Evolutionary conservation across 768 basidiomycete genomes (phyloP).

Genomic region (Ephemerocybe angulata): DNA sequence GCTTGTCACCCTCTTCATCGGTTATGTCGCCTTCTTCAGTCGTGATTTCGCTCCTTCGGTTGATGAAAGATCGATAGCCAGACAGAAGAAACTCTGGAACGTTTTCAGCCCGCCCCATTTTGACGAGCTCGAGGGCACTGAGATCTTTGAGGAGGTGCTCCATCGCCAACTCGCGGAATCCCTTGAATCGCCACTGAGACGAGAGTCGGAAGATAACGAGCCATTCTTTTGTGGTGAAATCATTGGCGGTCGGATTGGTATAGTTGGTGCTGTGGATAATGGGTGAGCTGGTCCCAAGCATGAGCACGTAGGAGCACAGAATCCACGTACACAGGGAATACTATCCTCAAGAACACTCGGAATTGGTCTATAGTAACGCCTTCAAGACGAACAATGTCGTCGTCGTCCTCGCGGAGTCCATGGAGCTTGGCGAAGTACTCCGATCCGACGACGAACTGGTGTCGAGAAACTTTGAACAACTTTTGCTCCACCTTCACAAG

Average conservation of each 20-base stretch:
- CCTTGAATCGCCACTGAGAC: conserved; percentile 5
- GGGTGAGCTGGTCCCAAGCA: no score
- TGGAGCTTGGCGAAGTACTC: no score
- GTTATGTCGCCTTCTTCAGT: conserved; percentile 12
- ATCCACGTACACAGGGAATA: background rate
- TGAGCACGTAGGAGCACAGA: no score
- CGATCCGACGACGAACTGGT: background rate
- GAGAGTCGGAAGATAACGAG: conserved; percentile 4
- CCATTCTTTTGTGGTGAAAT: conserved; percentile 2
- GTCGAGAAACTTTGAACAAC: background rate
- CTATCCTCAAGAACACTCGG: background rate
- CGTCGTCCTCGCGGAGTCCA: background rate
- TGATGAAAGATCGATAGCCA: background rate
- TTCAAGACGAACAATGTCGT: background rate
- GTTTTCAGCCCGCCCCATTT: conserved; percentile 47
- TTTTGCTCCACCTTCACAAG: background rate
- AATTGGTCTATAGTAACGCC: background rate
- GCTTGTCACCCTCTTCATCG: no score
- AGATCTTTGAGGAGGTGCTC: background rate
- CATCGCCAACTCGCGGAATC: conserved; percentile 7
- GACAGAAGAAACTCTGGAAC: conserved; percentile 30
- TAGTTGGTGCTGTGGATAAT: background rate
- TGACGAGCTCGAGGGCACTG: conserved; percentile 27
- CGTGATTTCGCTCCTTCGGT: background rate
- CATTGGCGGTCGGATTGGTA: background rate